These are phyloP conservation scores for Chlorella ohadii DNA, from an alignment of 139 green algal genomes.

Conservation along the genomic window DNA sequence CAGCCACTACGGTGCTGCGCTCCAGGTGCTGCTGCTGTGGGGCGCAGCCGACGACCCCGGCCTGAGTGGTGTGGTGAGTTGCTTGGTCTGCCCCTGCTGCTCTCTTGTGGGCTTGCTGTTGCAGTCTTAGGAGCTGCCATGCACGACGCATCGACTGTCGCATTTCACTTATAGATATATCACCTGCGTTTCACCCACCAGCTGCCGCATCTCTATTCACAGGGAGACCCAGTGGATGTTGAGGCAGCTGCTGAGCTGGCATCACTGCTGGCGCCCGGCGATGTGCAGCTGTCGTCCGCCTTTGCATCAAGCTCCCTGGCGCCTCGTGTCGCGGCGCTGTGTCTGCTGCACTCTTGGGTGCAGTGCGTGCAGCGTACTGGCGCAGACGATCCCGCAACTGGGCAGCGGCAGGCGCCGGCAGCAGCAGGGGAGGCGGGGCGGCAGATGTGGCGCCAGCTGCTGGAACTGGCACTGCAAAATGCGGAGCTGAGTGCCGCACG, in stretches of 20 bases:
- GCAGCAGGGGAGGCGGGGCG: constrained; percentile 19
- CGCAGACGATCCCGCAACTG: background rate
- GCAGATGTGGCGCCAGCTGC: constrained; percentile 45
- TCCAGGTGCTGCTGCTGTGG: constrained; percentile 63
- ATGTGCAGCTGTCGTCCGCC: constrained; percentile 29
- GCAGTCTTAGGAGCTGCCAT: too few relatives aligned
- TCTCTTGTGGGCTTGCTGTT: too few relatives aligned
- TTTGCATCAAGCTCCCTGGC: constrained; percentile 40
- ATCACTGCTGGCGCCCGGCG: constrained; percentile 34
- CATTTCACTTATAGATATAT: too few relatives aligned
- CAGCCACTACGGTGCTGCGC: constrained; percentile 40
- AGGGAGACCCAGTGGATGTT: constrained; percentile 23
- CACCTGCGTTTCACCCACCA: too few relatives aligned
- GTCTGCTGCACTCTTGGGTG: constrained; percentile 48
- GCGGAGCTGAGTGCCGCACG: constrained; percentile 29
- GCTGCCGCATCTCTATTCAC: too few relatives aligned
- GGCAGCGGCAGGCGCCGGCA: background rate
- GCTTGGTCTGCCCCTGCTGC: background rate
- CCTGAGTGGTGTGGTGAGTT: constrained; percentile 4
- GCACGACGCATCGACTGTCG: too few relatives aligned
- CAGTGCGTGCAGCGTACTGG: background rate
- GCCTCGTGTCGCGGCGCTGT: constrained; percentile 54
- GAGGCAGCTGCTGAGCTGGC: constrained; percentile 22
- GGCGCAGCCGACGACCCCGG: constrained; percentile 38
- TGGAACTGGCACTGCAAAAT: constrained; percentile 45